phyloP scores from a whole-genome alignment of 495 filamentous ascomycete genomes.

The Amorphotheca resinae region DNA sequence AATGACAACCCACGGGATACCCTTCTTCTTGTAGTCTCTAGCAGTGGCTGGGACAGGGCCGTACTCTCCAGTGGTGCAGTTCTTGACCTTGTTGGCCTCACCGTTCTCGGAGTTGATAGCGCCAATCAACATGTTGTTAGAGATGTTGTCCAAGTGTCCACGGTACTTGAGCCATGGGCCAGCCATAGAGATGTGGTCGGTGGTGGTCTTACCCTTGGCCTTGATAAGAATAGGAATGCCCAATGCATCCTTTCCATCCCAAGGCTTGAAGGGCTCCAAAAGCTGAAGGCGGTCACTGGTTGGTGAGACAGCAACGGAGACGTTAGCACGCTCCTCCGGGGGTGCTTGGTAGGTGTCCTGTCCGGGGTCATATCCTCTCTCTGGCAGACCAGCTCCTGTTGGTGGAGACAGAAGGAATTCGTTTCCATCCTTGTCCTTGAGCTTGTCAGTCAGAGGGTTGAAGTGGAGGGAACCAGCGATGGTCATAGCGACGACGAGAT shows the following conservation, averaged over 20 bases:
- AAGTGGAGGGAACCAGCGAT: constrained; percentile 87
- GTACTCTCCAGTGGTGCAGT: constrained; percentile 68
- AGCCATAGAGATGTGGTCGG: constrained; percentile 99
- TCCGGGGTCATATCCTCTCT: constrained; percentile 80
- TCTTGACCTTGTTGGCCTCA: constrained; percentile 97
- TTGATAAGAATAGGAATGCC: constrained; percentile 96
- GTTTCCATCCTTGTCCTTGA: constrained; percentile 96
- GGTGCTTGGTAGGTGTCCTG: constrained; percentile 95
- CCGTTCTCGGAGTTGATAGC: constrained; percentile 91
- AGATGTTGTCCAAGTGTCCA: constrained; percentile 99
- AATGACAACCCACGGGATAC: constrained; percentile 92
- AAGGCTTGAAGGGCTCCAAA: constrained; percentile 70
- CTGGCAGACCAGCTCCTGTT: constrained; percentile 70
- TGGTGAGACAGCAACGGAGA: constrained; percentile 78
- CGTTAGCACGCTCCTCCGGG: constrained; percentile 57
- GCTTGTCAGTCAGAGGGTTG: constrained; percentile 87
- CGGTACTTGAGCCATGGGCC: constrained; percentile 99
- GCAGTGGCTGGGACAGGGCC: constrained; percentile 87
- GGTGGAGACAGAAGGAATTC: constrained; percentile 80
- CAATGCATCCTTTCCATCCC: constrained; percentile 88
- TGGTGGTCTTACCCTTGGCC: constrained; percentile 95
- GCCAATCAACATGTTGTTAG: constrained; percentile 99
- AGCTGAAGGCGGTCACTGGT: constrained; percentile 88
- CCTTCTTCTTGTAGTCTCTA: constrained; percentile 96
- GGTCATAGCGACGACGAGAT: constrained; percentile 86